A percentile compares a stretch with the other conserved stretches of the same genome.
Conservation (phyloP, 2,329 filamentous ascomycete species). For the Colletotrichum sp. region DNA sequence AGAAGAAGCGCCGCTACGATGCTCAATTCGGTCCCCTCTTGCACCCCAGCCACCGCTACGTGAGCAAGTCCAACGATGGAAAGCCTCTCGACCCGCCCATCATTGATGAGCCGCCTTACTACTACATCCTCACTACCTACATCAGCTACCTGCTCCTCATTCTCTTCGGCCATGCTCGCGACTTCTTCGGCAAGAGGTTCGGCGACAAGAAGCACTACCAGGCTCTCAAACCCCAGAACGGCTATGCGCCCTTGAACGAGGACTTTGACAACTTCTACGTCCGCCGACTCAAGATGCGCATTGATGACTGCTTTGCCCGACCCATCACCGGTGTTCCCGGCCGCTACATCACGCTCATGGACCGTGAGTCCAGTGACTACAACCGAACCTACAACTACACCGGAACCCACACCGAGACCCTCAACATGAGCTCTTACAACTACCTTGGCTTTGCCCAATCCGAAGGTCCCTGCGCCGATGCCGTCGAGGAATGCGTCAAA, state of each 20-base stretch:
- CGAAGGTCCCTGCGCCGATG: slow-evolving; percentile 93
- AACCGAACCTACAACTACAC: slow-evolving; percentile 90
- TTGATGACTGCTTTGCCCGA: slow-evolving; percentile 96
- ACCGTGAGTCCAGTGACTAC: slow-evolving; percentile 89
- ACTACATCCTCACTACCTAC: slow-evolving; percentile 96
- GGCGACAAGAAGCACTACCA: slow-evolving; percentile 81
- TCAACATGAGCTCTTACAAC: slow-evolving; percentile 99
- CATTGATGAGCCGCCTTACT: slow-evolving; percentile 96
- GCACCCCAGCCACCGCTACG: slow-evolving; percentile 83
- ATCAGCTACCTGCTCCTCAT: slow-evolving; percentile 97
- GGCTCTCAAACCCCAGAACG: slow-evolving; percentile 81
- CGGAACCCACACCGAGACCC: slow-evolving; percentile 88
- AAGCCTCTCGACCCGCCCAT: slow-evolving; percentile 81
- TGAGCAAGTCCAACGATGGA: slow-evolving; percentile 80
- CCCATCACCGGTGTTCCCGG: slow-evolving; percentile 93
- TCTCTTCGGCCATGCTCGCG: slow-evolving; percentile 90
- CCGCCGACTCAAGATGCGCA: slow-evolving; percentile 86
- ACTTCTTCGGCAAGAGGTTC: slow-evolving; percentile 98
- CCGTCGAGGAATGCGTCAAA: slow-evolving; percentile 83
- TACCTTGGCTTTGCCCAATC: slow-evolving; percentile 98
- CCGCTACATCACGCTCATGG: slow-evolving; percentile 89
- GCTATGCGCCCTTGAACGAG: slow-evolving; percentile 93
- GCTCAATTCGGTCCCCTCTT: slow-evolving; percentile 90
- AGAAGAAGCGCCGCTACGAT: slow-evolving; percentile 76
- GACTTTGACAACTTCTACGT: slow-evolving; percentile 99